A percentile compares a stretch with the other conserved stretches of the same genome.
Conservation (phyloP, 306 rosid genomes). For the Lupinus albus region DNA sequence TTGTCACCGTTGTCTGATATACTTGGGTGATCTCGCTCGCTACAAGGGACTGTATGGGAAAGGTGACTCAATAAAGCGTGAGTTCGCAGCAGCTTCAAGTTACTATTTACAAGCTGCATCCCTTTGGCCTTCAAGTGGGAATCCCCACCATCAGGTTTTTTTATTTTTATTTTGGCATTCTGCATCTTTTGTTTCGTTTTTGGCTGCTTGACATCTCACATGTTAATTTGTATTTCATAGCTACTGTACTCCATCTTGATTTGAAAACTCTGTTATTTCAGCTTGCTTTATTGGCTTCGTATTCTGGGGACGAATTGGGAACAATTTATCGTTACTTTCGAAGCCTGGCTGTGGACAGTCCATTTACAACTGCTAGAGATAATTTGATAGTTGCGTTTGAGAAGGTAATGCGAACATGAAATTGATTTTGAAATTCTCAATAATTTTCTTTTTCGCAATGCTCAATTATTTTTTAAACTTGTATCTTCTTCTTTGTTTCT, state of each 20-base stretch:
- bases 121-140: conserved; percentile 87
- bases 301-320: conserved; percentile 79
- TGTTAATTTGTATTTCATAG: conserved; percentile 17
- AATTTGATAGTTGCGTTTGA: conserved; percentile 93
- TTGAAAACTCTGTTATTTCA: conserved; percentile 37
- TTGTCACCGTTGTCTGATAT: conserved; percentile 92
- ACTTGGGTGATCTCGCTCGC: conserved; percentile 99
- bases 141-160: conserved; percentile 94
- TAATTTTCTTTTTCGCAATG: neutral
- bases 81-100: conserved; percentile 91
- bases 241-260: conserved; percentile 29
- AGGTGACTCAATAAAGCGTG: conserved; percentile 80
- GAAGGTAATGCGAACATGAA: conserved; percentile 59
- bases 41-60: conserved; percentile 96
- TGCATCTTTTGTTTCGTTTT: neutral
- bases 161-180: conserved; percentile 1
- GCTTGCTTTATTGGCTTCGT: conserved; percentile 97
- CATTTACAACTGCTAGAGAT: conserved; percentile 94
- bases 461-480: conserved; percentile 15
- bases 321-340: conserved; percentile 89
- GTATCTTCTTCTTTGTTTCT: conserved; percentile 6
- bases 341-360: conserved; percentile 86
- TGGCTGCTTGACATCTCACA: conserved; percentile 17
- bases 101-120: conserved; percentile 94
- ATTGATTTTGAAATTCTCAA: neutral